Percentiles rank a stretch among this genome's conserved stretches.
Conservation (phyloP, 768 basidiomycete genomes). For the Suillus spraguei region DNA sequence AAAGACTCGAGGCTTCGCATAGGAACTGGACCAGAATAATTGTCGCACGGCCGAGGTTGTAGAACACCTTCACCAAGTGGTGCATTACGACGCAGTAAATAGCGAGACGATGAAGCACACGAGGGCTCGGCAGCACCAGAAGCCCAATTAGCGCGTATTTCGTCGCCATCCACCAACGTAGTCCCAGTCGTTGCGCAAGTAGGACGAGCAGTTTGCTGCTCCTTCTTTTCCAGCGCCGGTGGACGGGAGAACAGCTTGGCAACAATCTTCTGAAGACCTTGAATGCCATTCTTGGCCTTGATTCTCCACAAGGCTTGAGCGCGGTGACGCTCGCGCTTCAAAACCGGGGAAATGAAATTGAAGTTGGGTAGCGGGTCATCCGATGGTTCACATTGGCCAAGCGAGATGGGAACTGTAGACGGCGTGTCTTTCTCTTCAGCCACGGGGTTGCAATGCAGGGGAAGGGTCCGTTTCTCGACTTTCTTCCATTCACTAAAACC, state of each 20-base stretch:
- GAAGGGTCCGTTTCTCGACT: constrained; percentile 8
- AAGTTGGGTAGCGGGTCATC: constrained; percentile 14
- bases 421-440: not conserved
- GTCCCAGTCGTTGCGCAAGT: not conserved
- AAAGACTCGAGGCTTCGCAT: constrained; percentile 1
- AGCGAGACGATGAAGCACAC: not conserved
- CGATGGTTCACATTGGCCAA: constrained; percentile 4
- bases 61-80: not conserved
- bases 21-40: not conserved
- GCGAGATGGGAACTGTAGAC: not conserved
- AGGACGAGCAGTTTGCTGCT: not conserved
- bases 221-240: not conserved
- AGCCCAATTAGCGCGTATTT: not conserved
- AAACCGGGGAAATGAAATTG: constrained; percentile 5
- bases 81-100: not conserved
- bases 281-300: constrained; percentile 4
- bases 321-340: constrained; percentile 3
- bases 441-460: constrained; percentile 1
- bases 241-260: not conserved
- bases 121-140: not conserved
- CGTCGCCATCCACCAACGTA: constrained; percentile 1
- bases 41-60: not conserved
- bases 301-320: constrained; percentile 1
- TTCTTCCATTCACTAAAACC: constrained; percentile 12
- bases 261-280: not conserved